Base-by-base conservation (phyloP, 1,139 yeast genomes). In the Lipomyces yarrowii region DNA sequence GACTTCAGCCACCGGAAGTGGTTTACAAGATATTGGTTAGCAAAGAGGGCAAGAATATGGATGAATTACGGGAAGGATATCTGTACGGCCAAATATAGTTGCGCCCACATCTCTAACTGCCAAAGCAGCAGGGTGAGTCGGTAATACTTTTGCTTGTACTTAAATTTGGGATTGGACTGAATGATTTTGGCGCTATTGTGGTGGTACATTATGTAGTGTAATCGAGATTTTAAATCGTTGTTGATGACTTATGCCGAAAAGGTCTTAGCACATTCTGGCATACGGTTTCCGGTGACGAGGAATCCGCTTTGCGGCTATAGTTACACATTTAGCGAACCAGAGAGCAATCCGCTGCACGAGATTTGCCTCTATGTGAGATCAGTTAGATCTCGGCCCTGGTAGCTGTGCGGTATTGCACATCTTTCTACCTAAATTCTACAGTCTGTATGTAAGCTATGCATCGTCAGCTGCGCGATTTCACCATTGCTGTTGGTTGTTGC, bases 1-100 rank as follows among this genome's bases (percentile, higher is more conserved):
- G 97, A 10, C 70, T 77, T 59, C 65, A 74, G 11, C 83, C 83
- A 2, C 83, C 83, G 5, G 55, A 26, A 8, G 71, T 74, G 11
- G 75, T 80, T 13, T 71, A 72, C 61, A 71, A 70, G 67, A 77
- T 75, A 48, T 71, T 76, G 35, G 55, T 56, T 13, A 71, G 70
- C 18, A 51, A 59, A 55, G 69, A 71, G 56, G 74, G 73, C 2
- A 52, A 51, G 23, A 59, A 58, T 21, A 39, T 54, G 13, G 62
- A 52, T 30, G 54, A 37, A 23, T 48, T 58, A 2, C 33, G 60
- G 11, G 64, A 67, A 37, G 63, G 68, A 11, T 67, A 64, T 56
- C 30, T 67, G 64, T 56, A 61, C 32, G 65, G 62, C 7, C 66
- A 59, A 61, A 67, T 67, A 37, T 64, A 33, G 26, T 13, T 42